Evolutionary conservation across 2,329 filamentous ascomycete species (phyloP).

Genomic region (Aspergillus jensenii): DNA sequence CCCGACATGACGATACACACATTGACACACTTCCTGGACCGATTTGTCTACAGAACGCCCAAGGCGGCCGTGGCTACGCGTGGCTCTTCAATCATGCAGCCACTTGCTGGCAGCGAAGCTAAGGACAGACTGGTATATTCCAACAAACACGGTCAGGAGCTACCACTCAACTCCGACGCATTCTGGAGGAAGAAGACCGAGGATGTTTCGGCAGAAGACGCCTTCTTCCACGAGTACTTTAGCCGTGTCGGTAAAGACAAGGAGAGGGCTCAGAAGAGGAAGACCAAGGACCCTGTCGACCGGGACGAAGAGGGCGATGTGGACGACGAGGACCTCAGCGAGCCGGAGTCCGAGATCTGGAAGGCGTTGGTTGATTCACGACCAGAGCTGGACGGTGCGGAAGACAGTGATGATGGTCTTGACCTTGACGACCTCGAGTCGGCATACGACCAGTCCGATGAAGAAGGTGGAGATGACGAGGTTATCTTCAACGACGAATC

Average conservation of each 20-base stretch:
- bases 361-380: constrained; percentile 80
- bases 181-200: constrained; percentile 93
- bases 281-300: constrained; percentile 53
- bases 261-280: constrained; percentile 37
- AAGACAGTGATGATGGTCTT: constrained; percentile 56
- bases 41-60: constrained; percentile 95
- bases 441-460: constrained; percentile 46
- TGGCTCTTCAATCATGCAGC: constrained; percentile 95
- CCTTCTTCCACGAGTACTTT: constrained; percentile 99
- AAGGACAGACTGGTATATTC: constrained; percentile 62
- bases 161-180: constrained; percentile 77
- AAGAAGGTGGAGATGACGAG: constrained; percentile 43
- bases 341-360: constrained; percentile 81
- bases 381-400: constrained; percentile 70
- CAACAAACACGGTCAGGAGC: constrained; percentile 57
- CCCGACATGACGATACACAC: constrained; percentile 88
- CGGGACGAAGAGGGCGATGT: constrained; percentile 42
- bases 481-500: constrained; percentile 51
- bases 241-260: constrained; percentile 67
- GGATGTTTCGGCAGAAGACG: constrained; percentile 85
- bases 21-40: constrained; percentile 92
- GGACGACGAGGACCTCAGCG: constrained; percentile 47
- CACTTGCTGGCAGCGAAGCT: constrained; percentile 66
- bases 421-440: constrained; percentile 57
- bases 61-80: constrained; percentile 66